Evolutionary conservation across 148 eudicot species (phyloP), one percentile per base, ranked within the genome.

Genomic region (Dysphania ambrosioides): DNA sequence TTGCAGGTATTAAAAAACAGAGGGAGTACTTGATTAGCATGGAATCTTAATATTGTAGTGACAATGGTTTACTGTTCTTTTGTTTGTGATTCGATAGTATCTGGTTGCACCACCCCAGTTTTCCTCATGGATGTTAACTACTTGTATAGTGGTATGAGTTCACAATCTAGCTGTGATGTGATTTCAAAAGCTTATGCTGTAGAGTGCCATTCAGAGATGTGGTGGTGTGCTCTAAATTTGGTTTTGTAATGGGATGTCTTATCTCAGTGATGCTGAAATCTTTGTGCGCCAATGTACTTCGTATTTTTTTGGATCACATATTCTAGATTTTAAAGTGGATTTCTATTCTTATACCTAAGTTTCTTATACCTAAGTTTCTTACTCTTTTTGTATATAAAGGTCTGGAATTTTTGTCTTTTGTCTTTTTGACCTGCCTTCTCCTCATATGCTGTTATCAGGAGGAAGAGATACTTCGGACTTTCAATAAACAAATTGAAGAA

Each of bases 401-500:
- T 63, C 56, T 58, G 35, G 49, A 32, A 18, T 58, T 6, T 60
- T 9, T 53, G 29, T 62, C 11, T 57, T 53, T 38, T 29, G 6
- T 51, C 44, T 31, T 77, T 34, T 65, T 76, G 18, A 35, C 31
- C 31, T 18, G 19, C 61, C 62, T 65, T 75, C 41, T 69, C 62
- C 41, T 23, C 35, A 35, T 76, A 56, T 84, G 32, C 41, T 70
- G 40, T 63, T 73, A 74, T 72, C 88, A 95, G 99, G 99, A 95
- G 83, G 99, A 95, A 63, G 97, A 92, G 64, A 78, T 79, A 29
- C 91, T 90, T 78, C 86, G 76, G 74, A 88, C 85, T 82, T 92
- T 95, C 79, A 92, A 88, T 78, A 92, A 95, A 75, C 99, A 95
- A 80, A 84, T 95, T 77, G 97, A 95, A 78, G 99, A 92, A 72